A percentile compares a stretch with the other conserved stretches of the same genome.
These are phyloP conservation scores for Sporothrix pallida DNA, from an alignment of 2,329 filamentous ascomycete species.

Conservation along the genomic window DNA sequence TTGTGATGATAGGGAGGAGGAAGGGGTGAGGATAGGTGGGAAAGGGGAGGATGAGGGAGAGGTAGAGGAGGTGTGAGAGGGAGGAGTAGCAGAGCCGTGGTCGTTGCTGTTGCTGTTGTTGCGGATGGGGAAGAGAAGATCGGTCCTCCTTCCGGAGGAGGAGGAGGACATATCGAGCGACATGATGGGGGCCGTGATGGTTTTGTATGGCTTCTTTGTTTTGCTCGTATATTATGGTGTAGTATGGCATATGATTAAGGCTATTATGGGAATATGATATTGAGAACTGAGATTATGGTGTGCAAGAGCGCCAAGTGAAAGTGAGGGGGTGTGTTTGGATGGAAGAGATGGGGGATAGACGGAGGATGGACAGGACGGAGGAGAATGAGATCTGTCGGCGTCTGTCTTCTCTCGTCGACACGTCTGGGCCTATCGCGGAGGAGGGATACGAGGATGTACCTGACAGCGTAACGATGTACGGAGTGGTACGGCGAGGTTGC, in stretches of 20 bases:
- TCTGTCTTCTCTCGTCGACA: neutral
- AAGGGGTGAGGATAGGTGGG: neutral
- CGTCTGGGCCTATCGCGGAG: conserved; percentile 23
- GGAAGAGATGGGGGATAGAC: neutral
- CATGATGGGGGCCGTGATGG: conserved; percentile 34
- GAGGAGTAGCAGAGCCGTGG: neutral
- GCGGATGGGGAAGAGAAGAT: conserved; percentile 29
- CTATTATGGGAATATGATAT: neutral
- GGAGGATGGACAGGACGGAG: neutral
- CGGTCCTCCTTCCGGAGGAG: conserved; percentile 22
- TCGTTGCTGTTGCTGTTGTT: conserved; percentile 18
- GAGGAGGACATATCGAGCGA: conserved; percentile 32
- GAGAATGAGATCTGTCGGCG: conserved; percentile 19
- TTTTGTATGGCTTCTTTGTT: conserved; percentile 24
- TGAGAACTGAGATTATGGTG: no score
- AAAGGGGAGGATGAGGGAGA: neutral
- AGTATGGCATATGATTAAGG: no score
- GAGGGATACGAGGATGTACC: conserved; percentile 19
- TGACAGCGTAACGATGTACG: conserved; percentile 24
- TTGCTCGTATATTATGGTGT: neutral
- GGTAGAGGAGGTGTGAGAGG: neutral
- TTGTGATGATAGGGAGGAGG: neutral
- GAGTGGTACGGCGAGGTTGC: conserved; percentile 20
- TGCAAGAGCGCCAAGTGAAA: conserved; percentile 18
- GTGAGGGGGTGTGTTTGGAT: conserved; percentile 20